A percentile compares a stretch with the other conserved stretches of the same genome.
Evolutionary conservation across 2,329 filamentous ascomycete genomes (phyloP).

Genomic region (Chaetomiaceae sp.): DNA sequence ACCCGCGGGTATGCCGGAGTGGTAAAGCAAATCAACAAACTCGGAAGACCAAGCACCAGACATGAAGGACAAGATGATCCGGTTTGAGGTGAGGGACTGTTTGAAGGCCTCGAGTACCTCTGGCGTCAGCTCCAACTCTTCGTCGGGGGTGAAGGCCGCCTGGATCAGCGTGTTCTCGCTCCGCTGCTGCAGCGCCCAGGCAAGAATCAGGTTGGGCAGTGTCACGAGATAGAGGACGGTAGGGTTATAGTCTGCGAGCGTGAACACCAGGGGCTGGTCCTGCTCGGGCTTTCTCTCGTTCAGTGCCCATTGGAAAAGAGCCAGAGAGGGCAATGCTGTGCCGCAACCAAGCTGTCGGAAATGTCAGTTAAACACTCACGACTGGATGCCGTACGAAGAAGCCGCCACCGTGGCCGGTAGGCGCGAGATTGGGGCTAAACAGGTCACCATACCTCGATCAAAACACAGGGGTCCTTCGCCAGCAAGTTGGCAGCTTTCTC

Average conservation of each 20-base stretch:
- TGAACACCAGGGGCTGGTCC: conserved; percentile 48
- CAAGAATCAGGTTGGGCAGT: conserved; percentile 69
- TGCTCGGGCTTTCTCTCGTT: conserved; percentile 24
- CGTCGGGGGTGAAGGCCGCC: conserved; percentile 46
- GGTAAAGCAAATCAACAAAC: conserved; percentile 57
- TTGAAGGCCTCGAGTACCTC: conserved; percentile 56
- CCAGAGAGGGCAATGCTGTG: conserved; percentile 66
- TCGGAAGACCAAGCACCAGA: conserved; percentile 69
- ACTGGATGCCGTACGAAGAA: background rate
- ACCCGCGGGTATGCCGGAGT: conserved; percentile 20
- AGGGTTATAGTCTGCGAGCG: conserved; percentile 75
- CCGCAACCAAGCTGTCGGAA: conserved; percentile 65
- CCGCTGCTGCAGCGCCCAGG: conserved; percentile 53
- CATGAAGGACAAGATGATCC: conserved; percentile 59
- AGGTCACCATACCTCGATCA: conserved; percentile 59
- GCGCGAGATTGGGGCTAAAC: no score
- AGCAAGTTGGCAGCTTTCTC: conserved; percentile 35
- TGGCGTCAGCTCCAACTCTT: conserved; percentile 60
- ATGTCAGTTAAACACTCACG: conserved; percentile 24
- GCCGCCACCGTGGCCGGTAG: conserved; percentile 23
- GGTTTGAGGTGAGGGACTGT: conserved; percentile 42
- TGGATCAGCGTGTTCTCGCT: conserved; percentile 36
- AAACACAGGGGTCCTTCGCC: conserved; percentile 35
- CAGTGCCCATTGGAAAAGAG: conserved; percentile 60
- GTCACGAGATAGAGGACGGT: conserved; percentile 74